Base-by-base conservation (phyloP, 768 basidiomycete genomes). In the Coprinopsis marcescibilis region DNA sequence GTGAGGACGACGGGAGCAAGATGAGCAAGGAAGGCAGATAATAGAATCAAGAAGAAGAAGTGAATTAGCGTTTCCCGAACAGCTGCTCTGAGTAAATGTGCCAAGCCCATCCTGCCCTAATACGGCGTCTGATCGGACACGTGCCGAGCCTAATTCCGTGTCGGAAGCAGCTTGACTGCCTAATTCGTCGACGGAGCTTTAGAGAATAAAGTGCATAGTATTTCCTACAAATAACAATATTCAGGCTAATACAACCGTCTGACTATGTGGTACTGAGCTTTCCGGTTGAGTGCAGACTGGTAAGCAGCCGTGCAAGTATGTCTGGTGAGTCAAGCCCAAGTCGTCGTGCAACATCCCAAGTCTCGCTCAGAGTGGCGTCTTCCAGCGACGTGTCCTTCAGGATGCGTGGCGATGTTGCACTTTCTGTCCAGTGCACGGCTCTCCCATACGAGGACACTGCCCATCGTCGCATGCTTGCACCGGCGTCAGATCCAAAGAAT, bases 401-500 rank as follows among this genome's bases (percentile, higher is more conserved):
- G 35, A 80, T 68, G 41, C 65, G 55, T 24, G 75, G 64, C 14
- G 80, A 74, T 14, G 71, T 66, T 6, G 77, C 65, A 46, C 67
- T 68, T 48, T 80, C 67, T 2, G 81, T 64, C 82, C 82, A 84
- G 19, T 65, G 55, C 27, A 81, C 63, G 15, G 60, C 55, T 23
- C 60, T 58, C 30, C 60, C 57, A 27, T 67, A 59, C 14, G 60
- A 65, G 27, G 66, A 62, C 42, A 81, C 72, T 5, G 77, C 69
- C 80, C 79, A 83, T 40, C 70, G 60, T 7, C 81, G 74, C 41
- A 83, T 56, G 19, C 67, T 63, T 14, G 57, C 58, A 3, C 75
- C 77, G 40, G 68, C 62, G 32, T 68, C 61, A 24, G 80, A 77
- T 14, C 83, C 83, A 58, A 83, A 84, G 56, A 82, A 82, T 29